Base-by-base conservation (phyloP, 768 basidiomycete species). In the Clavaria fumosa region DNA sequence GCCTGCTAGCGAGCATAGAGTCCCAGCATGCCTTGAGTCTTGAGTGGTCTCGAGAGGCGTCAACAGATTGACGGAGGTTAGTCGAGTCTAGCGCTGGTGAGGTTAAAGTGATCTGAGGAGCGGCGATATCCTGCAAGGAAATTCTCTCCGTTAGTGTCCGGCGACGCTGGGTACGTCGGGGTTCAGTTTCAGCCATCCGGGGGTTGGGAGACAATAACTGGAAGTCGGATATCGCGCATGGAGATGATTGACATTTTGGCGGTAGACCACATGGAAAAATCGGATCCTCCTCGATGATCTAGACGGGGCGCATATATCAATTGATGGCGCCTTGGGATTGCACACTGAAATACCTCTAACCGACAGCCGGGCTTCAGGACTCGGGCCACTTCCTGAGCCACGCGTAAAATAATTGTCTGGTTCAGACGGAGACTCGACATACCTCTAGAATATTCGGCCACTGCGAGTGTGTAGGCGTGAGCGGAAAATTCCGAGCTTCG, bases 251-350 rank as follows among this genome's bases (percentile, higher is more conserved):
- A 45, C 43, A 37, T 34, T 46, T 43, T 38, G 50, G 35, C 41
- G 43, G 35, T 11, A 50, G 53, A n/a, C 54, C 51, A 42, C 63
- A 70, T 5, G 80, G 80, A 49, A 83, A 83, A 33, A 80, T 62
- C 5, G 74, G 62, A 48, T 81, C 78, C 41, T 84, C 80, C 51
- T 81, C 80, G 24, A 81, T 67, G 6, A 81, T 60, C 79, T 82
- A 43, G 15, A n/a, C 23, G n/a, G 31, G 19, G 17, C 6, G 7
- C 28, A 17, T 19, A 3, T 14, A 28, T 23, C 3, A 23, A 23
- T 5, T 23, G 37, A 39, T 48, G 20, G 46, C 24, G 19, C 20
- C 11, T 9, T 4, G n/a, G n/a, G 11, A 21, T 27, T 24, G 24
- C 32, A 37, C 20, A 41, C 33, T 34, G 43, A 47, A 57, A 35